Conservation (phyloP, 2,329 filamentous ascomycete species). For the Fusarium protoensiforme region DNA sequence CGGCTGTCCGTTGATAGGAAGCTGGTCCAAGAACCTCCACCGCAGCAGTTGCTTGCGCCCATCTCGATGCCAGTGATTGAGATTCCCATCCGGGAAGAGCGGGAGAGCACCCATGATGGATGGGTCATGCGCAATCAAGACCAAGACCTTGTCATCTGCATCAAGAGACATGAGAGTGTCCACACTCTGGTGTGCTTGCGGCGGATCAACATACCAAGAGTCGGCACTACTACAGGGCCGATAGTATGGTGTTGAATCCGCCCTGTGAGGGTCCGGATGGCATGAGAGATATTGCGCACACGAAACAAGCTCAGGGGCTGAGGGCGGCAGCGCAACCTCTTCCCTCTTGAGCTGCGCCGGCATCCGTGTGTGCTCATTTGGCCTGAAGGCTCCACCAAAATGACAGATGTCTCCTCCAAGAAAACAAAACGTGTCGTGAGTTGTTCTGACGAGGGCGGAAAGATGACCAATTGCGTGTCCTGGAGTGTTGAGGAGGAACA, state of each 20-base stretch:
- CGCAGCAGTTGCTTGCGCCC: constrained; percentile 1
- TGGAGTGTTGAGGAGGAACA: constrained; percentile 38
- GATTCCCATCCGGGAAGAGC: not conserved
- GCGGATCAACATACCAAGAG: constrained; percentile 29
- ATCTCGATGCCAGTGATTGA: not conserved
- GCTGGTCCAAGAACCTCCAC: constrained; percentile 7
- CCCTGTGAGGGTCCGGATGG: not conserved
- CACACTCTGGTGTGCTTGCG: constrained; percentile 13
- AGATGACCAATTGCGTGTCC: constrained; percentile 38
- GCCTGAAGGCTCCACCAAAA: constrained; percentile 51
- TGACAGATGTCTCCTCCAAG: constrained; percentile 57
- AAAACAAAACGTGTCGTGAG: constrained; percentile 52
- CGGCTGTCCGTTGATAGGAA: not conserved
- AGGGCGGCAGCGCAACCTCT: not conserved
- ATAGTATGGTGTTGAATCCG: not conserved
- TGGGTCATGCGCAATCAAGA: constrained; percentile 31
- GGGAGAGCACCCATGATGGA: not conserved
- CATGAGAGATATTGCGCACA: constrained; percentile 3
- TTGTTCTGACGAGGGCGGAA: constrained; percentile 50
- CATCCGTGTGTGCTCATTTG: constrained; percentile 45
- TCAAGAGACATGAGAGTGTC: constrained; percentile 15
- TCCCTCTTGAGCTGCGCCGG: not conserved
- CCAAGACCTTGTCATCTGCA: constrained; percentile 17
- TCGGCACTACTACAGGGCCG: not conserved
- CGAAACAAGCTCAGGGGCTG: not conserved